Evolutionary conservation across 2,329 filamentous ascomycete genomes (phyloP).

Genomic region (Cordyceps sp.): DNA sequence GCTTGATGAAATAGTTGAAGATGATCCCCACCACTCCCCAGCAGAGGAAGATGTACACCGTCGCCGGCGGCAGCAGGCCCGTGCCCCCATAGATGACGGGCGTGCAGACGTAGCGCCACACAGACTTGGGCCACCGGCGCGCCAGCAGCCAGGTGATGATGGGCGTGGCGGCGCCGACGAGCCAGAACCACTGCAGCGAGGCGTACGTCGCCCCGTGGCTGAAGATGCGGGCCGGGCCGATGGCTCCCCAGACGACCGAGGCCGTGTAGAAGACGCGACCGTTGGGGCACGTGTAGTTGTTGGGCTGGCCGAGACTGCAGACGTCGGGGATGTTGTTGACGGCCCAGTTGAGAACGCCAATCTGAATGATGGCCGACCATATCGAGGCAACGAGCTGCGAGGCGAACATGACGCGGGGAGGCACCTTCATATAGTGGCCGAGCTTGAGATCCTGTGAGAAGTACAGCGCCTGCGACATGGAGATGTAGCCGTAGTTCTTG

Average conservation of each 20-base stretch:
- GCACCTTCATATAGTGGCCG: conserved; percentile 52
- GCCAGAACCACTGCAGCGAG: conserved; percentile 53
- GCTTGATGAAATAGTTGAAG: conserved; percentile 53
- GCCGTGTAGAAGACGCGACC: conserved; percentile 48
- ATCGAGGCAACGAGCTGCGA: conserved; percentile 42
- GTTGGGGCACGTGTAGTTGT: conserved; percentile 39
- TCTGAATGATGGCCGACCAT: conserved; percentile 45
- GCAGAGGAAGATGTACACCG: conserved; percentile 52
- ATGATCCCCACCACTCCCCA: conserved; percentile 52
- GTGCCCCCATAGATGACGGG: conserved; percentile 53
- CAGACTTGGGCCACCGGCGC: conserved; percentile 40
- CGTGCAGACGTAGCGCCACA: conserved; percentile 48
- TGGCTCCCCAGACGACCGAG: conserved; percentile 57
- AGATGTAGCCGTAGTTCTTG: conserved; percentile 57
- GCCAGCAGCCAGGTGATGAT: conserved; percentile 47
- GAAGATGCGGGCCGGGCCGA: conserved; percentile 56
- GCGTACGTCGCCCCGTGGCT: conserved; percentile 44
- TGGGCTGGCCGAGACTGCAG: conserved; percentile 35
- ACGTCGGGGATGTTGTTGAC: conserved; percentile 44
- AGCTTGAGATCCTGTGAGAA: conserved; percentile 51
- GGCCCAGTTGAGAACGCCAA: conserved; percentile 50
- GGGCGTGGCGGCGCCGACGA: conserved; percentile 46
- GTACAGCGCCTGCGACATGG: conserved; percentile 48
- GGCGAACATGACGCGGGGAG: conserved; percentile 44
- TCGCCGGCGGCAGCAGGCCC: conserved; percentile 49